A percentile compares a stretch with the other conserved stretches of the same genome.
phyloP scores from a whole-genome alignment of 2,329 filamentous ascomycete species.

The Juglanconis oblonga region DNA sequence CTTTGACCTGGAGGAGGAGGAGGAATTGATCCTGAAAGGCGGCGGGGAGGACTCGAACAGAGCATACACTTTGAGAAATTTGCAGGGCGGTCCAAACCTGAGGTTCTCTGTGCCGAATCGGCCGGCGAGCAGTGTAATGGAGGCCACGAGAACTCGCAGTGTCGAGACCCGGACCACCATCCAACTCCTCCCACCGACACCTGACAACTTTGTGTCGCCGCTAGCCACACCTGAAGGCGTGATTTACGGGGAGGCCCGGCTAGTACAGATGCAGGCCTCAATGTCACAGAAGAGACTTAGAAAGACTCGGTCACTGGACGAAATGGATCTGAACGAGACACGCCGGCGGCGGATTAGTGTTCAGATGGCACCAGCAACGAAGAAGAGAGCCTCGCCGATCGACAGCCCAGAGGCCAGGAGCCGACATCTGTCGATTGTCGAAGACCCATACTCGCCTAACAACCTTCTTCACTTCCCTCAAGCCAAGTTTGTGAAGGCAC shows the following conservation, averaged over 20 bases:
- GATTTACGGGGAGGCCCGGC: slow-evolving; percentile 37
- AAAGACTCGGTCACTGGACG: slow-evolving; percentile 37
- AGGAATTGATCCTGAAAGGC: neutral
- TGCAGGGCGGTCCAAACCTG: neutral
- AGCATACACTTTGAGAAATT: neutral
- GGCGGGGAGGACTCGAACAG: neutral
- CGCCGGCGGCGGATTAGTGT: neutral
- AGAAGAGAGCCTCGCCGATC: neutral
- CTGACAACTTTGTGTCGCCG: slow-evolving; percentile 30
- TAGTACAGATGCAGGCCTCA: slow-evolving; percentile 34
- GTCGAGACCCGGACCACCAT: slow-evolving; percentile 1
- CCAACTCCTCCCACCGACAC: slow-evolving; percentile 25
- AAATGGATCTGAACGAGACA: slow-evolving; percentile 7
- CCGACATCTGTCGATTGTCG: slow-evolving; percentile 13
- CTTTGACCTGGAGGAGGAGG: neutral
- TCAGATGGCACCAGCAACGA: neutral
- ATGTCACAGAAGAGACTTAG: slow-evolving; percentile 24
- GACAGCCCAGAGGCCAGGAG: slow-evolving; percentile 11
- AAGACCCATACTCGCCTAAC: slow-evolving; percentile 9
- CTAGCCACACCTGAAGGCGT: slow-evolving; percentile 34
- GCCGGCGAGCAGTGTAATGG: slow-evolving; percentile 34
- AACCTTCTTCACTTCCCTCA: slow-evolving; percentile 22
- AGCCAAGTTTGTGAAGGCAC: slow-evolving; percentile 27
- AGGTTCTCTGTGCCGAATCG: neutral
- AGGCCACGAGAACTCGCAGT: slow-evolving; percentile 26